Evolutionary conservation across 176 grass and related monocot genomes (phyloP).

Genomic region (Urochloa ruziziensis): DNA sequence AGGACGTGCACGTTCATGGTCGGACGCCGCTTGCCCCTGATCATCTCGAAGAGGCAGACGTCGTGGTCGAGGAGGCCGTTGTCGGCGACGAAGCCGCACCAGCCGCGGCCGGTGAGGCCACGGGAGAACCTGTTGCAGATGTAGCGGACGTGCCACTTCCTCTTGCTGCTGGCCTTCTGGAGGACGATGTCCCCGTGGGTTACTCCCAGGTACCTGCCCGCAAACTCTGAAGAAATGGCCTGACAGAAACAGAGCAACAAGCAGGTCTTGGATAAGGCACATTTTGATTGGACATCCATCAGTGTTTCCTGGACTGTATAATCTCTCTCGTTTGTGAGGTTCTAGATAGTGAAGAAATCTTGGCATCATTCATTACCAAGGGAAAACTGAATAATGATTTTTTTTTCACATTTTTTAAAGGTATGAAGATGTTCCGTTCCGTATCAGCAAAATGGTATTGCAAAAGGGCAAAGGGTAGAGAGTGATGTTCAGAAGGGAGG

Average conservation of each 20-base stretch:
- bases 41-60: constrained; percentile 42
- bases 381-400: neutral
- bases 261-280: neutral
- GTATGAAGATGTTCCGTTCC: neutral
- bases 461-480: neutral
- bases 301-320: neutral
- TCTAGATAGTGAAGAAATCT: neutral
- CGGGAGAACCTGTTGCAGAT: neutral
- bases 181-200: constrained; percentile 18
- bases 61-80: constrained; percentile 28
- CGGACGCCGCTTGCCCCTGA: neutral
- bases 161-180: neutral
- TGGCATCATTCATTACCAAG: too few relatives aligned
- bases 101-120: constrained; percentile 20
- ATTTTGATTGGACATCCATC: neutral
- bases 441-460: neutral
- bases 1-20: constrained; percentile 32
- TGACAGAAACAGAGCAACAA: neutral
- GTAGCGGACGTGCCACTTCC: constrained; percentile 13
- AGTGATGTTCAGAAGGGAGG: neutral
- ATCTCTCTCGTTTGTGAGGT: neutral
- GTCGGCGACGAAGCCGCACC: constrained; percentile 24
- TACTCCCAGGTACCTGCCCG: neutral
- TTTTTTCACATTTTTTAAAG: neutral
- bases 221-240: constrained; percentile 25